Conservation (phyloP, 1,139 yeast species). For the Magnusiomyces paraingens region DNA sequence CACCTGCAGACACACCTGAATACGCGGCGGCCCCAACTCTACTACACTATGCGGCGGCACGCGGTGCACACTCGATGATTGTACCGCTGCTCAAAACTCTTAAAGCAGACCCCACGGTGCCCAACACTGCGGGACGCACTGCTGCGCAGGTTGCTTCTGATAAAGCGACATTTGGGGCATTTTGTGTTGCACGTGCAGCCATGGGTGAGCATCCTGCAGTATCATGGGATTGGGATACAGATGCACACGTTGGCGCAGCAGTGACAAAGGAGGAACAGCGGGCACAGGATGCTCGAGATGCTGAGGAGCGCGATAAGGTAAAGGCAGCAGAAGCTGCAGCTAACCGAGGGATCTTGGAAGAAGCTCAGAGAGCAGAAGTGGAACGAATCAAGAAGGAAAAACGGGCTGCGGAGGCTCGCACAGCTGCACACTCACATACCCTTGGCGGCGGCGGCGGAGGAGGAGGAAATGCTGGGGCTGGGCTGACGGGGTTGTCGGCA, state of each 20-base stretch:
- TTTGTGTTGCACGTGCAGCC: constrained; percentile 60
- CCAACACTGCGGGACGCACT: constrained; percentile 51
- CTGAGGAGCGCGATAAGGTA: constrained; percentile 32
- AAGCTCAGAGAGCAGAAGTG: constrained; percentile 34
- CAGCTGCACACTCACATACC: constrained; percentile 27
- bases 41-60: constrained; percentile 70
- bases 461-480: constrained; percentile 15
- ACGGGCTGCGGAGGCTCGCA: constrained; percentile 22
- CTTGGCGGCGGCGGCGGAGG: constrained; percentile 12
- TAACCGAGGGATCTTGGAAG: constrained; percentile 20
- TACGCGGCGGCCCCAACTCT: constrained; percentile 61
- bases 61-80: constrained; percentile 63
- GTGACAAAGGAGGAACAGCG: constrained; percentile 59
- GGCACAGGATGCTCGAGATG: constrained; percentile 37
- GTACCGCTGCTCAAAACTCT: constrained; percentile 55
- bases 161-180: constrained; percentile 43
- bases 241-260: constrained; percentile 61
- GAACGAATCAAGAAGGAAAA: constrained; percentile 22
- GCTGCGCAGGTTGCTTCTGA: constrained; percentile 53
- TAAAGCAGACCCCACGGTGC: constrained; percentile 62
- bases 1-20: constrained; percentile 42
- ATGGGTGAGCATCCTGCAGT: constrained; percentile 49
- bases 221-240: constrained; percentile 58
- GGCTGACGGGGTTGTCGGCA: constrained; percentile 24
- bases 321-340: neutral